Percentiles rank a stretch among this genome's conserved stretches.
These are phyloP conservation scores for Sporothrix curviconia DNA, from an alignment of 2,329 filamentous ascomycete species.

Conservation along the genomic window DNA sequence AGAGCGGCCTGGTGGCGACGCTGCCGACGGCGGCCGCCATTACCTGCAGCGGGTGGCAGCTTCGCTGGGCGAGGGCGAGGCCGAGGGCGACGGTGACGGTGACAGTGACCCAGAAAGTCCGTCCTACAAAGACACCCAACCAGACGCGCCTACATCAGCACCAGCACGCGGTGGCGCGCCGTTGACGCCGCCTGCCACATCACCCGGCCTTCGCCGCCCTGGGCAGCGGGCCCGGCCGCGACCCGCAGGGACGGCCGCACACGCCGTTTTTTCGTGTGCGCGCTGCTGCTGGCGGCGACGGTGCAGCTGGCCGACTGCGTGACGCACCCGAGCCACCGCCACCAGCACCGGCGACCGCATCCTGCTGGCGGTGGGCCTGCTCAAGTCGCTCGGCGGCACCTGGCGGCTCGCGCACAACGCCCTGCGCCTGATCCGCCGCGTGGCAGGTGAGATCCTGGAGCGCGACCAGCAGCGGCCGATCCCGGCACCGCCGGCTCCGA, in stretches of 20 bases:
- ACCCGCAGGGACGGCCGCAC: not conserved
- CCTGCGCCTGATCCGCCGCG: not conserved
- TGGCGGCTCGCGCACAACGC: conserved; percentile 8
- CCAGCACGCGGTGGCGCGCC: not conserved
- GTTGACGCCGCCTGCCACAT: not conserved
- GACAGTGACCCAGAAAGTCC: too few relatives aligned
- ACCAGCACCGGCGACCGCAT: conserved; percentile 4
- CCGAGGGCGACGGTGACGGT: not conserved
- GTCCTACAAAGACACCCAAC: too few relatives aligned
- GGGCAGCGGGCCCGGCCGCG: not conserved
- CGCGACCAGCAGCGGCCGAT: not conserved
- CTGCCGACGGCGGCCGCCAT: conserved; percentile 2
- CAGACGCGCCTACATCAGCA: too few relatives aligned
- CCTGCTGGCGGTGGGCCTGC: not conserved
- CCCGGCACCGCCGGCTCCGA: too few relatives aligned
- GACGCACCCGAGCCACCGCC: not conserved
- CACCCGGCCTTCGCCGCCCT: too few relatives aligned
- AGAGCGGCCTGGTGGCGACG: conserved; percentile 1
- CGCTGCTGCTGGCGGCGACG: not conserved
- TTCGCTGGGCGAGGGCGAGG: too few relatives aligned
- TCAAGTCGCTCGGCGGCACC: conserved; percentile 2
- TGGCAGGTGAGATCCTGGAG: conserved; percentile 6
- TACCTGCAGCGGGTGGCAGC: too few relatives aligned
- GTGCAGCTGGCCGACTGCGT: conserved; percentile 5
- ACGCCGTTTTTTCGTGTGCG: conserved; percentile 11